Conservation (phyloP, 805 yeast species). For the Ogataea saltuana region DNA sequence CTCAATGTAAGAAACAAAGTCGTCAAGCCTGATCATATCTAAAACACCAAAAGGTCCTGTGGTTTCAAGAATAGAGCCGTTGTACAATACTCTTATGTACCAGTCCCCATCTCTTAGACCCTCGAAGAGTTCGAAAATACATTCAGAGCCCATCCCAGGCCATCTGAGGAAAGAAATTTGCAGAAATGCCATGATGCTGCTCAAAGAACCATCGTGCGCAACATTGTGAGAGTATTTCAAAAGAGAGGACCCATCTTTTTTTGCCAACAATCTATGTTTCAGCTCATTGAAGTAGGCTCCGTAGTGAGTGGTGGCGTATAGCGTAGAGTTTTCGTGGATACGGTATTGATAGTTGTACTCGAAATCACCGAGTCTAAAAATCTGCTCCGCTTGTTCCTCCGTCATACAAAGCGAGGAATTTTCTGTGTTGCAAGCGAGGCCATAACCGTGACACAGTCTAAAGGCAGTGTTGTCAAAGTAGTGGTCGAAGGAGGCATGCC, state of each 20-base stretch:
- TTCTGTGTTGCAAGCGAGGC: constrained; percentile 32
- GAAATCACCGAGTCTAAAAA: constrained; percentile 45
- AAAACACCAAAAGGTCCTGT: constrained; percentile 23
- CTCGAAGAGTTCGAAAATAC: constrained; percentile 41
- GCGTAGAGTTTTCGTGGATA: constrained; percentile 36
- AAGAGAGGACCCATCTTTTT: constrained; percentile 30
- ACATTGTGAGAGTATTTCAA: constrained; percentile 41
- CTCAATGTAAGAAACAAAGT: constrained; percentile 20
- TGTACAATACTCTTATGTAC: constrained; percentile 40
- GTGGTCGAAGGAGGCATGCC: constrained; percentile 39
- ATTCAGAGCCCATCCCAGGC: constrained; percentile 52
- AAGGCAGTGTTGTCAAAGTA: constrained; percentile 44
- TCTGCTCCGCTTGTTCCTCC: constrained; percentile 38
- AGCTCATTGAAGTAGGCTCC: constrained; percentile 43
- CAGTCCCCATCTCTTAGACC: constrained; percentile 25
- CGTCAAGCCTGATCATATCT: constrained; percentile 20
- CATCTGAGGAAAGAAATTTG: constrained; percentile 39
- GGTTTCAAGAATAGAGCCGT: constrained; percentile 29
- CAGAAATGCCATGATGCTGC: constrained; percentile 38
- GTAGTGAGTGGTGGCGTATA: constrained; percentile 34
- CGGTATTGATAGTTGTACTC: constrained; percentile 44
- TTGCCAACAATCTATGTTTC: constrained; percentile 31
- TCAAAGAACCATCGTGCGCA: constrained; percentile 44
- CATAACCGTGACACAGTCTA: constrained; percentile 40
- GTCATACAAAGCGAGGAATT: constrained; percentile 29